Evolutionary conservation across 2,329 filamentous ascomycete species (phyloP).

Genomic region (Dothistroma septosporum): DNA sequence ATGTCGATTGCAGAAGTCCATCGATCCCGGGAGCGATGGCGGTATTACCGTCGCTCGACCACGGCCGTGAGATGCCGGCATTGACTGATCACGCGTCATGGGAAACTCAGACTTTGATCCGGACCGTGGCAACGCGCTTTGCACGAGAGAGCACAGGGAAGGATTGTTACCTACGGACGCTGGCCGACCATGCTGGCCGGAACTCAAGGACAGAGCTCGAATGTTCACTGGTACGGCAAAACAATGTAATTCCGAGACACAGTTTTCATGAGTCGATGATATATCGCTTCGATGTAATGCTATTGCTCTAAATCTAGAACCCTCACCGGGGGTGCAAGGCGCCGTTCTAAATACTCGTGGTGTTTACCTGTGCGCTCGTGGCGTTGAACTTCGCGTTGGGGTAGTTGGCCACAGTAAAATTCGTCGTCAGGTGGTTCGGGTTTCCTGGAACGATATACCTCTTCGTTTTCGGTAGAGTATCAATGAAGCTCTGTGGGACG

Average conservation of each 20-base stretch:
- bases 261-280: neutral
- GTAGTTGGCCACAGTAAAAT: constrained; percentile 29
- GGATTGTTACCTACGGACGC: neutral
- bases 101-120: too few species aligned
- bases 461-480: constrained; percentile 36
- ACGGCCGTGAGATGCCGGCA: neutral
- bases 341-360: neutral
- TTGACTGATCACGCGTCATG: neutral
- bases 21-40: neutral
- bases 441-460: constrained; percentile 38
- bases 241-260: neutral
- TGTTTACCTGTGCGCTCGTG: neutral
- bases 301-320: neutral
- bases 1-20: neutral
- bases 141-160: neutral
- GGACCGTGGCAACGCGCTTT: neutral
- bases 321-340: neutral
- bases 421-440: constrained; percentile 34
- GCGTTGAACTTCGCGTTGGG: neutral
- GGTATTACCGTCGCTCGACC: neutral
- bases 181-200: too few species aligned
- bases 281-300: neutral
- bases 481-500: constrained; percentile 20
- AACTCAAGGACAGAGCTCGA: too few species aligned
- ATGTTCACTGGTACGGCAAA: too few species aligned